Conservation (phyloP, 345 rosid species). For the Lepidium didymum region DNA sequence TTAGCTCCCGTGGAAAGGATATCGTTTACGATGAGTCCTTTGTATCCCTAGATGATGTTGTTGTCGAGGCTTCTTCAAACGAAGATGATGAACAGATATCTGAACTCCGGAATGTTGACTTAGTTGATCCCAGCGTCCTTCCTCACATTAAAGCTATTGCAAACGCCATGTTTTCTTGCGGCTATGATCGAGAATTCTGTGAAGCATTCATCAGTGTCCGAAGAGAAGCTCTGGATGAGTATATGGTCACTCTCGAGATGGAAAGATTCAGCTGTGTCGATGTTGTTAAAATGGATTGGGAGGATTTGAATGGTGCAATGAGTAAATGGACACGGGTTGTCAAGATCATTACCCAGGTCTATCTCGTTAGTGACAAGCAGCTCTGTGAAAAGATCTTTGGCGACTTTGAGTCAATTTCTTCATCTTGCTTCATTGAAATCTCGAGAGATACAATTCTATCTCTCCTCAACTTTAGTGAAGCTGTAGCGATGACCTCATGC, state of each 20-base stretch:
- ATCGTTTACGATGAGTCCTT: slow-evolving; percentile 50
- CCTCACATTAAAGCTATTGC: slow-evolving; percentile 61
- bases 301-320: slow-evolving; percentile 41
- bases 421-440: slow-evolving; percentile 48
- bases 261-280: slow-evolving; percentile 54
- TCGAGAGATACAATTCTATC: slow-evolving; percentile 36
- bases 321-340: slow-evolving; percentile 61
- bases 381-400: slow-evolving; percentile 57
- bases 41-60: slow-evolving; percentile 45
- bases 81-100: slow-evolving; percentile 19
- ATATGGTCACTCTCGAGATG: slow-evolving; percentile 37
- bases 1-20: slow-evolving; percentile 33
- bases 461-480: slow-evolving; percentile 77
- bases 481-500: slow-evolving; percentile 44
- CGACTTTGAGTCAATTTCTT: slow-evolving; percentile 33
- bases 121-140: slow-evolving; percentile 43
- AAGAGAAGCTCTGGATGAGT: slow-evolving; percentile 57
- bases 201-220: slow-evolving; percentile 40
- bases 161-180: slow-evolving; percentile 54
- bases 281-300: slow-evolving; percentile 51
- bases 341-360: slow-evolving; percentile 41
- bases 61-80: slow-evolving; percentile 17
- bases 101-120: slow-evolving; percentile 32
- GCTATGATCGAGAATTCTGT: slow-evolving; percentile 45
- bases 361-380: slow-evolving; percentile 52